Conservation (phyloP, 345 rosid genomes). For the Kandelia obovata region DNA sequence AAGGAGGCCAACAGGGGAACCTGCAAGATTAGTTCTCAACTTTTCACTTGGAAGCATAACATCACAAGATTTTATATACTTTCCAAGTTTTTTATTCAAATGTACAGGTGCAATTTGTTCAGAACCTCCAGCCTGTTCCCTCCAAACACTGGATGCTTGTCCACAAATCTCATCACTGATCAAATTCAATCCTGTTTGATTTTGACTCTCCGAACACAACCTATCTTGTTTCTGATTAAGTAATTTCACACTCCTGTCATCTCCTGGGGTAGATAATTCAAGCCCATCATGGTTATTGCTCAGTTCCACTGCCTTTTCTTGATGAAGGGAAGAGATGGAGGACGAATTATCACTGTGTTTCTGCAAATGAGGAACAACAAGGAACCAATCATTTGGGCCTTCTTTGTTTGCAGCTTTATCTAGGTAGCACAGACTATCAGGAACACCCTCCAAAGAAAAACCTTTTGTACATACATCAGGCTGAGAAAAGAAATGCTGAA, state of each 20-base stretch:
- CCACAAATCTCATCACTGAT: conserved; percentile 21
- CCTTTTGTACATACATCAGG: conserved; percentile 39
- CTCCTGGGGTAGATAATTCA: conserved; percentile 33
- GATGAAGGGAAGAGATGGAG: conserved; percentile 30
- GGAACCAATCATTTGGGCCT: conserved; percentile 29
- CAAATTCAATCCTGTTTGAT: conserved; percentile 35
- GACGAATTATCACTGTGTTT: conserved; percentile 29
- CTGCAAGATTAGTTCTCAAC: conserved; percentile 25
- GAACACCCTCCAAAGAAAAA: conserved; percentile 38
- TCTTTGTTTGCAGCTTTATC: conserved; percentile 36
- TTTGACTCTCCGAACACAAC: conserved; percentile 34
- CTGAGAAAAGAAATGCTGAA: conserved; percentile 35
- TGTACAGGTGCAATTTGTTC: conserved; percentile 28
- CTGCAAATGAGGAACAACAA: conserved; percentile 27
- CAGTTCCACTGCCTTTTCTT: conserved; percentile 30
- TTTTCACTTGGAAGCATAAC: conserved; percentile 45
- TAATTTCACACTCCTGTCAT: conserved; percentile 35
- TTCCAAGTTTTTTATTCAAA: conserved; percentile 32
- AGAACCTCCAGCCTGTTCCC: conserved; percentile 25
- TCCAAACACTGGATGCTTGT: conserved; percentile 45
- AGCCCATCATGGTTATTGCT: conserved; percentile 35
- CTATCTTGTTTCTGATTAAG: conserved; percentile 24
- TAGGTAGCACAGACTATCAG: conserved; percentile 33
- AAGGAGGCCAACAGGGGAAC: conserved; percentile 31
- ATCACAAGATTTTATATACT: conserved; percentile 30